Conservation (phyloP, 805 yeast genomes). For the Komagataella populi region DNA sequence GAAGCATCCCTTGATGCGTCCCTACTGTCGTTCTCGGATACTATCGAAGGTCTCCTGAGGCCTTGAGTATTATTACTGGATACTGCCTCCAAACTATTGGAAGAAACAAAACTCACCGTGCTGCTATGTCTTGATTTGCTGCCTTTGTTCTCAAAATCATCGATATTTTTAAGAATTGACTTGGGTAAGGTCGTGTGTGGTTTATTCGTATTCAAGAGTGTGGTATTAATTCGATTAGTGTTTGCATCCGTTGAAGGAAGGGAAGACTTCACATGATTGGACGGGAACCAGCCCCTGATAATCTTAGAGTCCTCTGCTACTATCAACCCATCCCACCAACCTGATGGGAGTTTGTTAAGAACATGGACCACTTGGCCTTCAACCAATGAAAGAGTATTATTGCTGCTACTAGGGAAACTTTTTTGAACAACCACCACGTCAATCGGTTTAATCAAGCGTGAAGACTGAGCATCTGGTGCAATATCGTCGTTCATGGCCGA, state of each 20-base stretch:
- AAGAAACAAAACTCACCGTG: slow-evolving; percentile 33
- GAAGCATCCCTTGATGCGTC: neutral
- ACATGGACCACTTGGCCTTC: slow-evolving; percentile 67
- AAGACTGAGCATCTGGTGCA: neutral
- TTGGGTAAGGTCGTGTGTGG: slow-evolving; percentile 6
- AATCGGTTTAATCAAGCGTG: slow-evolving; percentile 18
- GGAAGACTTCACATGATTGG: slow-evolving; percentile 34
- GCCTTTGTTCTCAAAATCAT: slow-evolving; percentile 6
- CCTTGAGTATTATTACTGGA: slow-evolving; percentile 15
- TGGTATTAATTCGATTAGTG: slow-evolving; percentile 8
- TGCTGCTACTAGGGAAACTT: slow-evolving; percentile 38
- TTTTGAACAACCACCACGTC: slow-evolving; percentile 49
- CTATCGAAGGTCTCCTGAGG: neutral
- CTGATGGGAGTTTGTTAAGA: slow-evolving; percentile 42
- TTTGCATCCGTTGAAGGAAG: slow-evolving; percentile 15
- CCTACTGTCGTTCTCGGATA: neutral
- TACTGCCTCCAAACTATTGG: slow-evolving; percentile 13
- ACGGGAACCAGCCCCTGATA: slow-evolving; percentile 79
- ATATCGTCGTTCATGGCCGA: neutral
- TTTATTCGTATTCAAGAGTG: neutral
- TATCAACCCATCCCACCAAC: slow-evolving; percentile 84
- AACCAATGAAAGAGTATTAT: slow-evolving; percentile 35
- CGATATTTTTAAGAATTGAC: slow-evolving; percentile 3
- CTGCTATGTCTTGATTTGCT: slow-evolving; percentile 31
- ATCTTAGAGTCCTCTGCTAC: slow-evolving; percentile 24